Conservation (phyloP, 1,284 basidiomycete genomes). For the Prillingera fragicola region DNA sequence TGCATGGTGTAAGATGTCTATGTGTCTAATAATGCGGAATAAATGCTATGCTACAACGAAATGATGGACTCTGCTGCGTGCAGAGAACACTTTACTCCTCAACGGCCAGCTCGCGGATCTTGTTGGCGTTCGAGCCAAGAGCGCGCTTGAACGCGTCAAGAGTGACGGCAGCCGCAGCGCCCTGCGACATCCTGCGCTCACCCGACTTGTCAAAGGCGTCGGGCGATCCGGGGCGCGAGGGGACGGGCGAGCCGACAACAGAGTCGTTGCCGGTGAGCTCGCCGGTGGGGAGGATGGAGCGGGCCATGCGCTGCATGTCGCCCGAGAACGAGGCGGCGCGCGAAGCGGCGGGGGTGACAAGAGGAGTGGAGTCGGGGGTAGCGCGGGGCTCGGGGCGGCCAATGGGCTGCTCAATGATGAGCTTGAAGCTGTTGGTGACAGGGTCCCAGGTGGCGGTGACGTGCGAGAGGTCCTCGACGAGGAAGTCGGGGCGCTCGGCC, state of each 20-base stretch:
- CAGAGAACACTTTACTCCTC: conserved; percentile 9
- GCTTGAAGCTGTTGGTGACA: conserved; percentile 38
- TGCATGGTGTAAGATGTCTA: conserved; percentile 7
- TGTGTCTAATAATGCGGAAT: conserved; percentile 7
- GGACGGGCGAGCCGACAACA: conserved; percentile 41
- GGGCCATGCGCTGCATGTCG: conserved; percentile 17
- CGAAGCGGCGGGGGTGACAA: conserved; percentile 46
- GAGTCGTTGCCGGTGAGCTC: conserved; percentile 47
- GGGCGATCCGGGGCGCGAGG: conserved; percentile 38
- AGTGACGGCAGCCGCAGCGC: conserved; percentile 24
- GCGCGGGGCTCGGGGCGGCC: conserved; percentile 40
- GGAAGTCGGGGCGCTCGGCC: conserved; percentile 49
- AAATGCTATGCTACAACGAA: not conserved
- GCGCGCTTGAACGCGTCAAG: conserved; percentile 48
- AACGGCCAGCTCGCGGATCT: conserved; percentile 12
- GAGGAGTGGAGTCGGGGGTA: conserved; percentile 47
- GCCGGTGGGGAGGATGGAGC: conserved; percentile 13
- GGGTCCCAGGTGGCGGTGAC: conserved; percentile 44
- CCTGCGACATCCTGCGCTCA: conserved; percentile 25
- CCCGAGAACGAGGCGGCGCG: conserved; percentile 43
- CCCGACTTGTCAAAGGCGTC: conserved; percentile 23
- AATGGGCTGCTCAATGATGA: conserved; percentile 47
- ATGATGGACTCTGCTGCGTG: not conserved
- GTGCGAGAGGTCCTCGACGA: conserved; percentile 47
- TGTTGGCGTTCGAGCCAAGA: conserved; percentile 36